Evolutionary conservation across 1,284 basidiomycete species (phyloP).

Genomic region (Cryptococcus sp.): DNA sequence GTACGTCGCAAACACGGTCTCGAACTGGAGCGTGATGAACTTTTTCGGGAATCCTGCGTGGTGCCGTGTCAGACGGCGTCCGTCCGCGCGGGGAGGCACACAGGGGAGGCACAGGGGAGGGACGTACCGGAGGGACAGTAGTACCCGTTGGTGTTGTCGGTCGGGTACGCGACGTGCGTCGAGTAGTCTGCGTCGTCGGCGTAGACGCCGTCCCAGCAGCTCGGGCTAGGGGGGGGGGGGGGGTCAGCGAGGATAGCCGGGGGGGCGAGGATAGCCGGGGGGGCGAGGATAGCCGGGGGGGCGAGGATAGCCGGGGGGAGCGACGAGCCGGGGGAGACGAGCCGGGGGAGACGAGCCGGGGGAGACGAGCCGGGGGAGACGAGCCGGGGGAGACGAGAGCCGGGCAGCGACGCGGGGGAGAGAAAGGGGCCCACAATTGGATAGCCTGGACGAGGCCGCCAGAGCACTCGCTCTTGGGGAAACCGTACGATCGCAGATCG

Average conservation of each 20-base stretch:
- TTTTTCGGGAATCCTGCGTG: constrained; percentile 19
- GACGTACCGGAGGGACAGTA: constrained; percentile 12
- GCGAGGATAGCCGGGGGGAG: too few relatives aligned
- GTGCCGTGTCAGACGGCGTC: neutral
- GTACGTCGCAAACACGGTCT: constrained; percentile 20
- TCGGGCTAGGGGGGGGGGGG: too few relatives aligned
- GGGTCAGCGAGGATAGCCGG: neutral
- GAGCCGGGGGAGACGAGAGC: too few relatives aligned
- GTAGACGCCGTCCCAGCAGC: constrained; percentile 27
- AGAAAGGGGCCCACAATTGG: constrained; percentile 17
- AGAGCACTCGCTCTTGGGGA: constrained; percentile 17
- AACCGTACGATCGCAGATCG: constrained; percentile 16
- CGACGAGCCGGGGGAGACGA: neutral
- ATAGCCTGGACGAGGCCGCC: constrained; percentile 16
- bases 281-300: too few relatives aligned
- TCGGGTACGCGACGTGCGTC: constrained; percentile 9
- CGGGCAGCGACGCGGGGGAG: too few relatives aligned
- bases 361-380: too few relatives aligned
- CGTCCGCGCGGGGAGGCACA: neutral
- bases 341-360: too few relatives aligned
- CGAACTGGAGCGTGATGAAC: constrained; percentile 26
- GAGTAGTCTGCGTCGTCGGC: constrained; percentile 20
- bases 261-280: too few relatives aligned
- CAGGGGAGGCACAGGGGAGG: neutral
- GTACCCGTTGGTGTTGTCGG: constrained; percentile 18